These are phyloP conservation scores for Flaveria brownii DNA, from an alignment of 129 eudicot genomes.

Conservation along the genomic window DNA sequence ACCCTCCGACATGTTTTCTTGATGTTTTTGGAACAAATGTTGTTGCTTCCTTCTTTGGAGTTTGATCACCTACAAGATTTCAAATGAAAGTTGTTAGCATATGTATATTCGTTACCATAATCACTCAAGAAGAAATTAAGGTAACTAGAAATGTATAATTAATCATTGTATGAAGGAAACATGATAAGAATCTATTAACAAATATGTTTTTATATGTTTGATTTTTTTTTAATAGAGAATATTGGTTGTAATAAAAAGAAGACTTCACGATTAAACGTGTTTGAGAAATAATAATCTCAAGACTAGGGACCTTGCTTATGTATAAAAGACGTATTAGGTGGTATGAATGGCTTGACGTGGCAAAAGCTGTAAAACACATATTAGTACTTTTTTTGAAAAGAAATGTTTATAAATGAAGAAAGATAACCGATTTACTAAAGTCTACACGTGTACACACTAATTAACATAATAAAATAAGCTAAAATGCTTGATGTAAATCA, in stretches of 20 bases:
- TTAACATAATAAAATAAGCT: not conserved
- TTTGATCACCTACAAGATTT: slow-evolving; percentile 19
- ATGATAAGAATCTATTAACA: not conserved
- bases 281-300: too few relatives aligned
- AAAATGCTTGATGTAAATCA: not conserved
- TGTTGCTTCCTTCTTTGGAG: too few relatives aligned
- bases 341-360: too few relatives aligned
- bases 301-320: too few relatives aligned
- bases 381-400: not conserved
- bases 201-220: not conserved
- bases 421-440: not conserved
- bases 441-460: not conserved
- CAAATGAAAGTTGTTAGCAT: slow-evolving; percentile 23
- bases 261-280: too few relatives aligned
- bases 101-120: not conserved
- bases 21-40: slow-evolving; percentile 23
- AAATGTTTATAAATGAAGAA: not conserved
- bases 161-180: not conserved
- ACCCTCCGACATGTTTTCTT: slow-evolving; percentile 52
- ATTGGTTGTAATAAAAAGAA: too few relatives aligned
- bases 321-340: too few relatives aligned
- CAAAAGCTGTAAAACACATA: too few relatives aligned
- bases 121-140: not conserved
- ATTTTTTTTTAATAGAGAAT: too few relatives aligned
- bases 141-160: not conserved